Evolutionary conservation across 108 stramenopile species (phyloP), one percentile per base, ranked within the genome.

Genomic region (Cyclotella baltica): DNA sequence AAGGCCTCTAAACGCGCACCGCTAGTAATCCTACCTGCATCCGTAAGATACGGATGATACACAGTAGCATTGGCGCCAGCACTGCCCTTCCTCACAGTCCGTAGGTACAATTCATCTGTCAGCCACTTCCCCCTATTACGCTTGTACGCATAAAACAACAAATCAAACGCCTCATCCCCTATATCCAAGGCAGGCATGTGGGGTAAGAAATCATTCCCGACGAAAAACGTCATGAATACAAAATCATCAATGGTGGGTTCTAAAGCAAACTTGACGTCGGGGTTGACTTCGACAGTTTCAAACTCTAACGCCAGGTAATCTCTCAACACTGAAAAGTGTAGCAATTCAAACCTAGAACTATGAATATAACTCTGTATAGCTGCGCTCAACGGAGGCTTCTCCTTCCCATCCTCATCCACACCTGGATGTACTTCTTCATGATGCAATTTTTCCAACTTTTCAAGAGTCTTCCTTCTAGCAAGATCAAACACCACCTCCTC

Each of bases 201-300:
- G 20, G 99, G 99, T 47, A 99, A 78, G 85, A 99, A 99, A 67
- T 99, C 99, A 83, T 99, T 99, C 40, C 99, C 99, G 15, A 98
- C 96, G 57, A 99, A 88, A 58, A 98, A 94, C 51, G 97, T 98
- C 91, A 99, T 92, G 77, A 99, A 96, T 6, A 99, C 98, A 76
- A 98, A 99, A 63, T 99, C 99, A 84, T 99, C 99, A 70, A 99
- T 93, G 18, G 97, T 95, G 3, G 89, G 84, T 63, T 98, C 97
- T 37, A 98, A 72, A 48, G 94, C 85, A 53, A 83, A 98, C 19
- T 85, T 77, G 19, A 83, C 87, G 13, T 56, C 38, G 6, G 88
- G 81, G 37, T 90, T 35, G 31, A 92, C 87, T 31, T 87, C 88
- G 0, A 69, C 64, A 18, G 90, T 88, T 67, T 87, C 87, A 83